Conservation (phyloP, 1,284 basidiomycete species). For the Ceratobasidium sp. region DNA sequence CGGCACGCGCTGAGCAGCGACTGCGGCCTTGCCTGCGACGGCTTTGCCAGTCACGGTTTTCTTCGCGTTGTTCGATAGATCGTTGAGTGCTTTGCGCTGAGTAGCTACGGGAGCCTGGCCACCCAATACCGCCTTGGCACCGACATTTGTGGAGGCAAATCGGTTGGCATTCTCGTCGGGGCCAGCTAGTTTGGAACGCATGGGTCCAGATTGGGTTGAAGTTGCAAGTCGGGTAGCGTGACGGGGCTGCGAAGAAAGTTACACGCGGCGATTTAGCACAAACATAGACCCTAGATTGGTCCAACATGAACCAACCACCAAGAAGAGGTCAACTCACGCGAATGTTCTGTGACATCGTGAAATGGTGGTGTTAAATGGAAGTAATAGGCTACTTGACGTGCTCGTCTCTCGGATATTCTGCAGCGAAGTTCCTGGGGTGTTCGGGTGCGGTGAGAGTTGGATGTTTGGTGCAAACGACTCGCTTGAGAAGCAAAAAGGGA, state of each 20-base stretch:
- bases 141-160: slow-evolving; percentile 6
- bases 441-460: slow-evolving; percentile 36
- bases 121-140: slow-evolving; percentile 15
- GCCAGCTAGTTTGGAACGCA: slow-evolving; percentile 24
- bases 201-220: slow-evolving; percentile 23
- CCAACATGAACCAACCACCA: slow-evolving; percentile 13
- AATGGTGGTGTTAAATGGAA: slow-evolving; percentile 29
- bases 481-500: slow-evolving; percentile 40
- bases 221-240: slow-evolving; percentile 15
- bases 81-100: slow-evolving; percentile 32
- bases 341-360: slow-evolving; percentile 40
- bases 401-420: slow-evolving; percentile 24
- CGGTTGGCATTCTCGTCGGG: slow-evolving; percentile 39
- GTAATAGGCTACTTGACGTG: slow-evolving; percentile 15
- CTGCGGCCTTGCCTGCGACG: slow-evolving; percentile 12
- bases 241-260: neutral
- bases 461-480: slow-evolving; percentile 38
- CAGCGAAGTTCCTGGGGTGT: slow-evolving; percentile 6
- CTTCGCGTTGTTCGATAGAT: slow-evolving; percentile 39
- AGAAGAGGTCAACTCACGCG: slow-evolving; percentile 15
- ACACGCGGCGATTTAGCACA: neutral
- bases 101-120: slow-evolving; percentile 1
- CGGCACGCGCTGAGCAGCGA: slow-evolving; percentile 22
- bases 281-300: neutral
- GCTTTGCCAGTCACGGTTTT: slow-evolving; percentile 25